Base-by-base conservation (phyloP, 2,329 filamentous ascomycete species). In the Magnaporthales sp. region DNA sequence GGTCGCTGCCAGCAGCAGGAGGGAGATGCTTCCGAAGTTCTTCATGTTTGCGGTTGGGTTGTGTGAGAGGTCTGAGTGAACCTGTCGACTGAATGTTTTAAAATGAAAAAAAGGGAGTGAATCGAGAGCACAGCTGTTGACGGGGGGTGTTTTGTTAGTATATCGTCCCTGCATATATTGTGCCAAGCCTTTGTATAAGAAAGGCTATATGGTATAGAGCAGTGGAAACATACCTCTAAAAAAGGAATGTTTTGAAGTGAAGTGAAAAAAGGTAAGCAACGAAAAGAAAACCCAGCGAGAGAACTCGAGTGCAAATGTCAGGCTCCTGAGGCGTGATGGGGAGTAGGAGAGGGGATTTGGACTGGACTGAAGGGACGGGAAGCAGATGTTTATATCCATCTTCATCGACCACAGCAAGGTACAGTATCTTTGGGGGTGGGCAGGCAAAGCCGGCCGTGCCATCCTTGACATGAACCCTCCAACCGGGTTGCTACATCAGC, bases 21-120 rank as follows among this genome's bases (percentile, higher is more conserved):
- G 56, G 51, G 66, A 38, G 60, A 68, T 62, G 31, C 32, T 66
- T 68, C 66, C 67, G 32, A 68, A 24, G 66, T 66, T 68, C 67
- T 68, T 68, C 67, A 68, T 68, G n/a, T 62, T 68, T 65, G 26
- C 60, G 61, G 51, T 22, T 62, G n/a, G 60, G 38, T 51, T 51
- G 38, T 15, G 6, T 51, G 11, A 7, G 38, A 15, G 38, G 4
- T 24, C 11, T 29, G 13, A 27, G 24, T 27, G 56, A 60, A 26
- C 26, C 56, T 60, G 56, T 60, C 56, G 56, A 60, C n/a, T 7
- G n/a, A 22, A 58, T 26, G 4, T n/a, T 24, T 26, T 10, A 58
- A 22, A 24, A 24, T 8, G 24, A 3, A 24, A 58, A 58, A 3
- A 10, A 58, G 15, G 3, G 19, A 15, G 13, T 11, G 4, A 29